A percentile compares a stretch with the other conserved stretches of the same genome.
Evolutionary conservation across 2,329 filamentous ascomycete species (phyloP).

Genomic region (Bipolaris oryzae): DNA sequence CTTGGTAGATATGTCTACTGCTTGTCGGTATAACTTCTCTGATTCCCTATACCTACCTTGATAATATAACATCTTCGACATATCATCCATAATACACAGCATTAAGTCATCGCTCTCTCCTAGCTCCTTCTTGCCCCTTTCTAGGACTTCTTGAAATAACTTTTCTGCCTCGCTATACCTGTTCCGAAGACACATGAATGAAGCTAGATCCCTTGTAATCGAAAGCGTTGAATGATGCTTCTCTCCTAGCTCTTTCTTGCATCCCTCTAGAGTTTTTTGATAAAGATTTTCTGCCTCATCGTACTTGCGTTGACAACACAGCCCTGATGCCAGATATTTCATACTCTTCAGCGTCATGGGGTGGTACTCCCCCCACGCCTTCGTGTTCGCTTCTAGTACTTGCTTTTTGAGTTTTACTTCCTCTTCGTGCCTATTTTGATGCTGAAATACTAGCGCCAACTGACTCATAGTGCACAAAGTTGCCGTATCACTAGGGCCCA

Average conservation of each 20-base stretch:
- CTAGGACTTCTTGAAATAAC: not conserved
- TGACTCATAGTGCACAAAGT: not conserved
- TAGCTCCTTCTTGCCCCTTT: not conserved
- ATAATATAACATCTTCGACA: not conserved
- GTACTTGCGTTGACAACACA: not conserved
- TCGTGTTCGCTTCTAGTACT: not conserved
- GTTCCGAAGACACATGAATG: accelerated
- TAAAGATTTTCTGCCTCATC: not conserved
- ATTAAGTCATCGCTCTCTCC: too few species aligned
- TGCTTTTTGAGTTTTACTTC: not conserved
- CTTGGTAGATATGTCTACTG: not conserved
- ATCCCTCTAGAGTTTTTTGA: not conserved
- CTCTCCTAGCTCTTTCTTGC: not conserved
- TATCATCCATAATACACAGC: too few species aligned
- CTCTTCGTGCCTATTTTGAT: not conserved
- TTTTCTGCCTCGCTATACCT: not conserved
- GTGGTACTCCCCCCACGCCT: not conserved
- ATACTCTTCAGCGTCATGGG: not conserved
- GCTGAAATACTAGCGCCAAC: not conserved
- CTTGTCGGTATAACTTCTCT: not conserved
- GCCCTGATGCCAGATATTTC: not conserved
- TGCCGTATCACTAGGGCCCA: not conserved
- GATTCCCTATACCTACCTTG: not conserved
- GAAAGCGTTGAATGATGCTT: not conserved
- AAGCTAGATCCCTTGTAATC: not conserved